These are phyloP conservation scores for Nemania abortiva DNA, from an alignment of 2,329 filamentous ascomycete species.

Conservation along the genomic window DNA sequence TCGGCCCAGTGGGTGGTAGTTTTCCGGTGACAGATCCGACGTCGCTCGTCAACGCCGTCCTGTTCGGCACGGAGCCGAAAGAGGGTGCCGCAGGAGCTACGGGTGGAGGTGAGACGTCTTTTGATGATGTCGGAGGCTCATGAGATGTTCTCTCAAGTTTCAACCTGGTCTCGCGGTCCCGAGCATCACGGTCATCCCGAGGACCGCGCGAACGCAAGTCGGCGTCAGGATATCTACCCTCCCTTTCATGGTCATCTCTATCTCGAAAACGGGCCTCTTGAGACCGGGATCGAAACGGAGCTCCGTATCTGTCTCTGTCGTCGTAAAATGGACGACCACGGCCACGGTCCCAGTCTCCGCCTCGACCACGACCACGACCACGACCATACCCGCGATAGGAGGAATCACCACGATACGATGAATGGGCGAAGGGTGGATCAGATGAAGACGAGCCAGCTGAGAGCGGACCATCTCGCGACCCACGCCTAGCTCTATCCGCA, in stretches of 20 bases:
- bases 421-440: constrained; percentile 70
- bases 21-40: constrained; percentile 58
- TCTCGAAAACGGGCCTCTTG: constrained; percentile 72
- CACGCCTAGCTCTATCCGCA: constrained; percentile 73
- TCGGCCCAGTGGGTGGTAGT: constrained; percentile 65
- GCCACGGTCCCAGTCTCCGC: constrained; percentile 64
- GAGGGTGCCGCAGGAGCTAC: constrained; percentile 69
- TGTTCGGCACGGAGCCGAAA: constrained; percentile 67
- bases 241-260: constrained; percentile 56
- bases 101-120: constrained; percentile 69
- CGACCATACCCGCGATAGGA: constrained; percentile 66
- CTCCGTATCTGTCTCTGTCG: constrained; percentile 66
- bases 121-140: constrained; percentile 60
- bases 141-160: constrained; percentile 66
- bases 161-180: constrained; percentile 55
- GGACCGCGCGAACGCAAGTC: constrained; percentile 58
- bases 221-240: constrained; percentile 53
- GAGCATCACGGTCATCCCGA: constrained; percentile 65
- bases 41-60: constrained; percentile 55
- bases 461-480: constrained; percentile 78
- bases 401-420: constrained; percentile 63
- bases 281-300: constrained; percentile 71
- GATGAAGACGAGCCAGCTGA: constrained; percentile 79
- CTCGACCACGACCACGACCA: constrained; percentile 64
- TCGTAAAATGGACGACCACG: constrained; percentile 68